phyloP scores from a whole-genome alignment of 164 flowering plant genomes.

The Magnolia sinica region DNA sequence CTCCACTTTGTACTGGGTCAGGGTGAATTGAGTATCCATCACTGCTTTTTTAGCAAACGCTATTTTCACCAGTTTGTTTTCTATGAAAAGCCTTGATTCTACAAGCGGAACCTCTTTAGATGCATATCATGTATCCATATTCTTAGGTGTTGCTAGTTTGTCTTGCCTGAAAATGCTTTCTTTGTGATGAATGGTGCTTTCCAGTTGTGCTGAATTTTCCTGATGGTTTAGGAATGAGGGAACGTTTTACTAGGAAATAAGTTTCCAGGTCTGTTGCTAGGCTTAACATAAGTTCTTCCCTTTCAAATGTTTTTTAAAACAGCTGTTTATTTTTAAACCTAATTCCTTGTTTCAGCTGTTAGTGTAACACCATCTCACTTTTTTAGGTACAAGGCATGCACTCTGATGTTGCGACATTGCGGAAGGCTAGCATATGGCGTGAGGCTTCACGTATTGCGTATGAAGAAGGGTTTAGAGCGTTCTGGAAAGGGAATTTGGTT shows the following conservation, averaged over 20 bases:
- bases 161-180: not conserved
- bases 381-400: conserved; percentile 88
- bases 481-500: conserved; percentile 88
- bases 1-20: too few species aligned
- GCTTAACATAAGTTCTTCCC: not conserved
- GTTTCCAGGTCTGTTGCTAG: too few species aligned
- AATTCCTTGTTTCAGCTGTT: not conserved
- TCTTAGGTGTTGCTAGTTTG: not conserved
- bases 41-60: too few species aligned
- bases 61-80: too few species aligned
- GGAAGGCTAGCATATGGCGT: conserved; percentile 59
- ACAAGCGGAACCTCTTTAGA: not conserved
- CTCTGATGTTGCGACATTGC: conserved; percentile 54
- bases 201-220: not conserved
- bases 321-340: not conserved
- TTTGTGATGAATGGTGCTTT: not conserved
- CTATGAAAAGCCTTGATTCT: not conserved
- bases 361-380: not conserved
- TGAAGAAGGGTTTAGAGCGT: conserved; percentile 84
- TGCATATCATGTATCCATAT: not conserved
- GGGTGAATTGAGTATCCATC: too few species aligned
- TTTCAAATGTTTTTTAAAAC: not conserved
- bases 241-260: too few species aligned
- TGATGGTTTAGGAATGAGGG: not conserved
- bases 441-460: conserved; percentile 69